phyloP scores from a whole-genome alignment of 2,329 filamentous ascomycete genomes.

The Paecilomyces sp. region DNA sequence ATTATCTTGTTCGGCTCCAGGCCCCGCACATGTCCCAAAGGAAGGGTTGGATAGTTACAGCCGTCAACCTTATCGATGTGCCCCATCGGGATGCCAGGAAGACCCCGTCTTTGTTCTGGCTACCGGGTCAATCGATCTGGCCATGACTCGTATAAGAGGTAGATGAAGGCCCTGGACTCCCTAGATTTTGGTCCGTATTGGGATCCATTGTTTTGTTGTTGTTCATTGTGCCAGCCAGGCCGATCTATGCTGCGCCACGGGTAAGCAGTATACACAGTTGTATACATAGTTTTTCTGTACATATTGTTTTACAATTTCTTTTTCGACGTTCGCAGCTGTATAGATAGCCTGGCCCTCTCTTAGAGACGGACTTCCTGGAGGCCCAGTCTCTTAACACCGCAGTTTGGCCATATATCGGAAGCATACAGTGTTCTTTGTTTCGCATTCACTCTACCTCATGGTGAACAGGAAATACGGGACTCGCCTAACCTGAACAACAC shows the following conservation, averaged over 20 bases:
- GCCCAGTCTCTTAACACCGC: neutral
- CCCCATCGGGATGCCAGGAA: neutral
- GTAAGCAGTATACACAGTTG: neutral
- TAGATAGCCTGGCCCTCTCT: neutral
- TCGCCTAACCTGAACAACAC: neutral
- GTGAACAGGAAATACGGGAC: neutral
- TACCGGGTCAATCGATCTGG: neutral
- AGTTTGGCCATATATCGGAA: neutral
- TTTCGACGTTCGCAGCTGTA: neutral
- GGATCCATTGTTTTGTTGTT: neutral
- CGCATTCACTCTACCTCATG: neutral
- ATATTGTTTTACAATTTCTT: neutral
- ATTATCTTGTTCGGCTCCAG: neutral
- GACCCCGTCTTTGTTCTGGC: neutral
- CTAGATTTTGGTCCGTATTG: neutral
- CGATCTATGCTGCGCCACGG: neutral
- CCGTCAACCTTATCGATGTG: neutral
- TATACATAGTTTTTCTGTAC: neutral
- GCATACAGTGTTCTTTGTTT: neutral
- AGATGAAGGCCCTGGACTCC: neutral
- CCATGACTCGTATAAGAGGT: neutral
- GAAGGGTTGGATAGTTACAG: neutral
- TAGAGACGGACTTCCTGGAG: neutral
- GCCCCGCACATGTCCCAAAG: neutral
- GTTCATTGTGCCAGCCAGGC: neutral